Base-by-base conservation (phyloP, 2,329 filamentous ascomycete genomes). In the Apiospora rasikravindrae region DNA sequence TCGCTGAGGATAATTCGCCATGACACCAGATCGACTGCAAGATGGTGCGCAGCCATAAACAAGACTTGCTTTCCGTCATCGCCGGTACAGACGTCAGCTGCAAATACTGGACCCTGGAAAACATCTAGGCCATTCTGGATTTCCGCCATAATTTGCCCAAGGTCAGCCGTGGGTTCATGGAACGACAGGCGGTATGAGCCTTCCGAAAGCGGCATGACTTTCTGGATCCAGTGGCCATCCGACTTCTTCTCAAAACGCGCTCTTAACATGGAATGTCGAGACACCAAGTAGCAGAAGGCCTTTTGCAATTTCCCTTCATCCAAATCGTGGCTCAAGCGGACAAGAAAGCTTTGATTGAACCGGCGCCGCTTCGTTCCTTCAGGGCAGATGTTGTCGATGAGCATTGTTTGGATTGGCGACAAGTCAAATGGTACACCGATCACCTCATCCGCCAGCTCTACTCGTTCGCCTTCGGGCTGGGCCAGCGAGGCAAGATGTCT, bases 31-130 rank as follows among this genome's bases (percentile, higher is more conserved):
- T 68, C 66, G 2, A 68, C 42, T 4, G 40, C 66, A 19, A 68
- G 66, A 47, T 68, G 66, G 40, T 45, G 40, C 13, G 66, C 66
- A 7, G 44, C 66, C 66, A 68, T 68, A 3, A 68, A 68, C 14
- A 68, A 33, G n/a, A 44, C 24, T 22, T 68, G 66, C 13, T 47
- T 47, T 8, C 66, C 44, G 24, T 68, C 42, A 2, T 26, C 11
- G 7, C 47, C 42, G 6, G 24, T 19, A 14, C 14, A 45, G n/a
- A 68, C 14, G 29, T 68, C 40, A 47, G n/a, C 66, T 7, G 40
- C 40, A 2, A 68, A 45, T 8, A 68, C 40, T 26, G 66, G 66
- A 6, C 66, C 66, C 0, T 26, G 6, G 66, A 68, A 45, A 11
- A 47, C 7, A 8, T 68, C 26, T 2, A 68, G 24, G n/a, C 40